Conservation (phyloP, 2,329 filamentous ascomycete species). For the Ceratocystis variospora region DNA sequence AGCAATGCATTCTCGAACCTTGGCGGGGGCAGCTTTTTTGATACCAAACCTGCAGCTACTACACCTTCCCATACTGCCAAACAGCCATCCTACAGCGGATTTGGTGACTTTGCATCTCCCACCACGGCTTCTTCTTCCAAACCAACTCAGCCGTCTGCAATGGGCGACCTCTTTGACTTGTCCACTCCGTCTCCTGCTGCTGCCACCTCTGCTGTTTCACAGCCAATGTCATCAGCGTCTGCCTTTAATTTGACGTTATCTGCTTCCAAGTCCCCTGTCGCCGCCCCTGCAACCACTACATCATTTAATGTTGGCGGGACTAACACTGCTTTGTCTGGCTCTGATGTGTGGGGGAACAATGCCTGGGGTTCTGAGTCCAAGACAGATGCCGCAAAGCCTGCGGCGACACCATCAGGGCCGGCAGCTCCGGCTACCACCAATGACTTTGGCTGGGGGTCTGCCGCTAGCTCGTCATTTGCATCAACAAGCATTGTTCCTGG, state of each 20-base stretch:
- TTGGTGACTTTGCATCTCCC: slow-evolving; percentile 52
- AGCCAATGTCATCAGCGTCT: slow-evolving; percentile 39
- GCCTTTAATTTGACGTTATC: slow-evolving; percentile 64
- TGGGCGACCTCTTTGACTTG: slow-evolving; percentile 75
- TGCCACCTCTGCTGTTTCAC: slow-evolving; percentile 30
- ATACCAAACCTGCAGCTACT: slow-evolving; percentile 41
- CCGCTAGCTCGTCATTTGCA: slow-evolving; percentile 33
- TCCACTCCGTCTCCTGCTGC: slow-evolving; percentile 38
- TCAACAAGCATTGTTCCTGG: slow-evolving; percentile 48
- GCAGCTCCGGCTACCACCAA: slow-evolving; percentile 30
- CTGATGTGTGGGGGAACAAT: slow-evolving; percentile 76
- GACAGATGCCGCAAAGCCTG: slow-evolving; percentile 42
- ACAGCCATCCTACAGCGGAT: slow-evolving; percentile 41
- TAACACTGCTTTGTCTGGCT: slow-evolving; percentile 31
- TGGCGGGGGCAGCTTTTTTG: slow-evolving; percentile 73
- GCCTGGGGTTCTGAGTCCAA: slow-evolving; percentile 52
- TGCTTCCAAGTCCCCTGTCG: slow-evolving; percentile 30
- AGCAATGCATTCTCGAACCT: slow-evolving; percentile 37
- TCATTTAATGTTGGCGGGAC: slow-evolving; percentile 27
- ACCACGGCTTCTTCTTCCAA: slow-evolving; percentile 28
- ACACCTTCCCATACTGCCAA: slow-evolving; percentile 33
- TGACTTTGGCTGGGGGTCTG: slow-evolving; percentile 49
- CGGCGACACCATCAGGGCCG: slow-evolving; percentile 31
- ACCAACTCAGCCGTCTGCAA: slow-evolving; percentile 40
- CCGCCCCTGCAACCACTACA: slow-evolving; percentile 22